phyloP scores from a whole-genome alignment of 345 rosid genomes.

The Aquilaria malaccensis region DNA sequence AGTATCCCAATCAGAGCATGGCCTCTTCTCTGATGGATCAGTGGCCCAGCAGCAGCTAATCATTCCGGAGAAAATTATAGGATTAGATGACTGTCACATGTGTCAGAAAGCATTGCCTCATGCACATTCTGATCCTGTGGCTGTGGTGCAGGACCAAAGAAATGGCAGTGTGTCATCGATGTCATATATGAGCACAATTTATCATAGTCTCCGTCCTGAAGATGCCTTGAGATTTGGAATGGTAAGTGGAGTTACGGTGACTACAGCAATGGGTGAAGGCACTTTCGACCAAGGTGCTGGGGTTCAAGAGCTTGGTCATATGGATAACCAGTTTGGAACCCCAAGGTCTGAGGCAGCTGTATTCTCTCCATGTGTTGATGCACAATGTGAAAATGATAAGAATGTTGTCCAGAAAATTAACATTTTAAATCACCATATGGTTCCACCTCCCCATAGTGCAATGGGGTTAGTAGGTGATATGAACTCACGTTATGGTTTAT shows the following conservation, averaged over 20 bases:
- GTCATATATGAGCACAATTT: slow-evolving; percentile 24
- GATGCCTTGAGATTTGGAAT: slow-evolving; percentile 25
- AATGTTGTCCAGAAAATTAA: slow-evolving; percentile 10
- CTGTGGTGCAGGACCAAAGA: slow-evolving; percentile 32
- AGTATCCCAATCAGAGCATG: slow-evolving; percentile 29
- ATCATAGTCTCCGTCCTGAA: slow-evolving; percentile 40
- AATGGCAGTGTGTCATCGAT: slow-evolving; percentile 16
- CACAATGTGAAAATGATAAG: slow-evolving; percentile 20
- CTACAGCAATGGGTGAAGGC: slow-evolving; percentile 31
- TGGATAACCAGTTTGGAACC: slow-evolving; percentile 26
- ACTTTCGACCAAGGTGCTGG: slow-evolving; percentile 29
- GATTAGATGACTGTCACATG: slow-evolving; percentile 47
- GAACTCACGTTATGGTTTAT: slow-evolving; percentile 21
- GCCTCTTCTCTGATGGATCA: slow-evolving; percentile 38
- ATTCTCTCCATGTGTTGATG: slow-evolving; percentile 22
- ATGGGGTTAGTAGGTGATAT: slow-evolving; percentile 21
- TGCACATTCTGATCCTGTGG: slow-evolving; percentile 56
- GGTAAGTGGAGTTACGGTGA: slow-evolving; percentile 19
- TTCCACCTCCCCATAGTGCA: slow-evolving; percentile 20
- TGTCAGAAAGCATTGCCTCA: slow-evolving; percentile 68
- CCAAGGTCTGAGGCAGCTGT: slow-evolving; percentile 22
- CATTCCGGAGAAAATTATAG: slow-evolving; percentile 28
- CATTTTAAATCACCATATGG: slow-evolving; percentile 25
- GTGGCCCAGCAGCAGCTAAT: slow-evolving; percentile 27
- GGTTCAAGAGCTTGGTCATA: slow-evolving; percentile 21